Percentiles rank a stretch among this genome's conserved stretches.
Conservation (phyloP, 805 yeast genomes). For the Wilhelminamyces savonicus region DNA sequence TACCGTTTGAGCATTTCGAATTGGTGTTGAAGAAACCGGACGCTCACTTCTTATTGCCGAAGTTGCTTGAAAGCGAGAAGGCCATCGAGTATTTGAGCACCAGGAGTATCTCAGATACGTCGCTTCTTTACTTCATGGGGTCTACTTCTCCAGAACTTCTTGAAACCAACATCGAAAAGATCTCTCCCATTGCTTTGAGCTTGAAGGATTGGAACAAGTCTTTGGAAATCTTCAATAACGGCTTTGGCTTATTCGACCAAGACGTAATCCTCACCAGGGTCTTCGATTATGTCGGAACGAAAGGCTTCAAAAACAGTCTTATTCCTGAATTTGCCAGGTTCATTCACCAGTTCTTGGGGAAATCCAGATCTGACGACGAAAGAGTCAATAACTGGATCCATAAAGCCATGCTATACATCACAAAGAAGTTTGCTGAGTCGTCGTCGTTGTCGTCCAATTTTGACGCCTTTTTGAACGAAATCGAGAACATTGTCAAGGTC, state of each 20-base stretch:
- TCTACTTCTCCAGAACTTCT: slow-evolving; percentile 8
- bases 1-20: slow-evolving; percentile 3
- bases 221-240: slow-evolving; percentile 10
- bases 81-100: slow-evolving; percentile 5
- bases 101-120: slow-evolving; percentile 8
- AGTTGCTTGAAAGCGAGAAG: slow-evolving; percentile 1
- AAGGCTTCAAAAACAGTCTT: slow-evolving; percentile 22
- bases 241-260: slow-evolving; percentile 10
- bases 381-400: slow-evolving; percentile 46
- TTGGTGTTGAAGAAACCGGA: slow-evolving; percentile 3
- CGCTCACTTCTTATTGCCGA: slow-evolving; percentile 7
- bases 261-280: too few species aligned
- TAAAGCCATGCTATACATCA: slow-evolving; percentile 52
- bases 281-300: slow-evolving; percentile 11
- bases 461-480: slow-evolving; percentile 19
- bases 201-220: slow-evolving; percentile 12
- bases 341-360: slow-evolving; percentile 17
- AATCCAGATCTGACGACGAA: slow-evolving; percentile 12
- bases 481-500: slow-evolving; percentile 10
- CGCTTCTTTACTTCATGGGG: slow-evolving; percentile 12
- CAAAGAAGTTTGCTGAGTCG: slow-evolving; percentile 57
- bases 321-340: slow-evolving; percentile 20
- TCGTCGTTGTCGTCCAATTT: slow-evolving; percentile 19
- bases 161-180: slow-evolving; percentile 4
- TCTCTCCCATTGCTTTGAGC: slow-evolving; percentile 9